Evolutionary conservation across 139 green algal genomes (phyloP), one percentile per base, ranked within the genome.

Genomic region (Haematococcus lacustris): DNA sequence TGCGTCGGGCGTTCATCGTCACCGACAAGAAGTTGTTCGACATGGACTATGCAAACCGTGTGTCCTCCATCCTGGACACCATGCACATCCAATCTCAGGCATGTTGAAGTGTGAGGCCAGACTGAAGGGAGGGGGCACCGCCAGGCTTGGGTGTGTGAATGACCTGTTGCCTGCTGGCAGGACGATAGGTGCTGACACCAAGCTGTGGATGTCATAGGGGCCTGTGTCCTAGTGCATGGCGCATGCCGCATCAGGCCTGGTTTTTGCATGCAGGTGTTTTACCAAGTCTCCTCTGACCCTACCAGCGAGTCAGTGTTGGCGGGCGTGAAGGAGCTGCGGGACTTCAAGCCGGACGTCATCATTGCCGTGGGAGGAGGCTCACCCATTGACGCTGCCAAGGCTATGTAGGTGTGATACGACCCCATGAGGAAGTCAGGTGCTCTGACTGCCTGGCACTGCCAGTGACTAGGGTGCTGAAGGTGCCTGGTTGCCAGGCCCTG

Each of bases 371-470:
- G 83, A 1, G 83, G 83, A 1, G 83, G 83, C 51, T 80, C 72
- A 2, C 76, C 83, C 39, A 88, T 88, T 78, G 83, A 88, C 41
- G 83, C 82, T 2, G 83, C 83, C 43, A 88, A 88, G 76, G 71
- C 88, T 32, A 88, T 88, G 82, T 28, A n/a, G n/a, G n/a, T n/a
- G n/a, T n/a, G n/a, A n/a, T n/a, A n/a, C n/a, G n/a, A n/a, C n/a
- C n/a, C n/a, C n/a, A n/a, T 28, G 25, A 39, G 9, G 5, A 23
- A 50, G 25, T 35, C 77, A 78, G 25, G 66, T 90, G 28, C 74
- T 76, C 9, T 17, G 17, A 53, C 43, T 28, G 43, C 43, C 9
- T 28, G 43, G 43, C 9, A 28, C 9, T 17, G 9, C 9, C 43
- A 53, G 43, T 9, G 43, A 17, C 9, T 28, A 9, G 9, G 43